Conservation (phyloP, 495 filamentous ascomycete genomes). For the Talaromyces adpressus region DNA sequence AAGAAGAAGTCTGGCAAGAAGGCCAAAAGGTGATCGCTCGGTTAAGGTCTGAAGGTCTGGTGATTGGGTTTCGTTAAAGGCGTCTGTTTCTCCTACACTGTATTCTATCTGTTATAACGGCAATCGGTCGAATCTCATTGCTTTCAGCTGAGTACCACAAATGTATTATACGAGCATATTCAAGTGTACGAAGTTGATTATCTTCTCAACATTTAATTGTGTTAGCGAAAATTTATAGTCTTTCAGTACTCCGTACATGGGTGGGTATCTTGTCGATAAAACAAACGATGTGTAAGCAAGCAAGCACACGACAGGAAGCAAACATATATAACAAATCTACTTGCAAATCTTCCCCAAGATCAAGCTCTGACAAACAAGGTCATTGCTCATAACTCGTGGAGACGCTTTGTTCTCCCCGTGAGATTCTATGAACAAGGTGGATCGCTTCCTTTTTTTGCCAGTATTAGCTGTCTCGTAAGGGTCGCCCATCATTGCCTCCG, state of each 20-base stretch:
- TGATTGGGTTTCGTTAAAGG: not conserved
- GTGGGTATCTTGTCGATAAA: not conserved
- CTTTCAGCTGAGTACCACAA: not conserved
- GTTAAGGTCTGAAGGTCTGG: not conserved
- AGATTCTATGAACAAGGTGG: not conserved
- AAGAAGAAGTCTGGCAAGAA: slow-evolving; percentile 43
- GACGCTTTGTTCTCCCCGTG: slow-evolving; percentile 17
- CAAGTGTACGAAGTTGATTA: not conserved
- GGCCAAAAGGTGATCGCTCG: slow-evolving; percentile 19
- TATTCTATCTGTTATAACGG: not conserved
- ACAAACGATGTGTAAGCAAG: not conserved
- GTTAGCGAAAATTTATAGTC: not conserved
- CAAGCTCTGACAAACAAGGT: slow-evolving; percentile 87
- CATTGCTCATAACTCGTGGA: slow-evolving; percentile 67
- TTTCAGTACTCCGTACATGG: not conserved
- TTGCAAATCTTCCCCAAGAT: slow-evolving; percentile 77
- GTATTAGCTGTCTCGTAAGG: slow-evolving; percentile 9
- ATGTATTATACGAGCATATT: not conserved
- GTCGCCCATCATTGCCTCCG: slow-evolving; percentile 24
- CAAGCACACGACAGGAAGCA: not conserved
- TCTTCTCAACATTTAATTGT: not conserved
- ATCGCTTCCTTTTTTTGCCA: slow-evolving; percentile 45
- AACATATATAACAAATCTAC: slow-evolving; percentile 27
- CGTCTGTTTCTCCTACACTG: not conserved
- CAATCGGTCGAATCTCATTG: not conserved